Percentiles rank a stretch among this genome's conserved stretches.
phyloP scores from a whole-genome alignment of 1,284 basidiomycete species.

The Phellopilus nigrolimitatus region DNA sequence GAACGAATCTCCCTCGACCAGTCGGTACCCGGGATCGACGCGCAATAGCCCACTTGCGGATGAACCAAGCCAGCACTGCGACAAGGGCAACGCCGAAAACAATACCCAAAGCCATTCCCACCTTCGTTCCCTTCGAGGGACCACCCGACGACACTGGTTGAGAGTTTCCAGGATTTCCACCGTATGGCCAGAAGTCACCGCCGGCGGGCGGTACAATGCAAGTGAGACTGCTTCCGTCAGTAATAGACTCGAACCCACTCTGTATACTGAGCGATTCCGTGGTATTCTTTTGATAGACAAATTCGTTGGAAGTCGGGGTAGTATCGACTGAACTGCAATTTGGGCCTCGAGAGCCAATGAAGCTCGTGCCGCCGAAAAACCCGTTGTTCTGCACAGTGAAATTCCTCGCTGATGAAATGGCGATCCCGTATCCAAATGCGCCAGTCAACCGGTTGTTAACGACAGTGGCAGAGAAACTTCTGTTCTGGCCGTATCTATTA shows the following conservation, averaged over 20 bases:
- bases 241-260: constrained; percentile 44
- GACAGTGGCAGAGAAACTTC: constrained; percentile 57
- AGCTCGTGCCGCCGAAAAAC: constrained; percentile 68
- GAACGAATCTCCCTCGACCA: constrained; percentile 2
- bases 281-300: constrained; percentile 49
- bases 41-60: constrained; percentile 40
- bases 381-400: constrained; percentile 65
- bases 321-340: constrained; percentile 55
- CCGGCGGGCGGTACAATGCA: constrained; percentile 62
- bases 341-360: constrained; percentile 66
- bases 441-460: constrained; percentile 65
- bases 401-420: constrained; percentile 56
- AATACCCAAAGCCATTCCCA: constrained; percentile 52
- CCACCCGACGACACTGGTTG: constrained; percentile 25
- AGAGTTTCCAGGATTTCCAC: constrained; percentile 40
- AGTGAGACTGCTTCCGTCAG: constrained; percentile 52
- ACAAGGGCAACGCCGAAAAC: constrained; percentile 43
- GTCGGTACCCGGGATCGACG: not conserved
- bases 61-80: constrained; percentile 39
- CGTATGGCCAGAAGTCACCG: constrained; percentile 72
- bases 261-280: constrained; percentile 43
- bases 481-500: constrained; percentile 52
- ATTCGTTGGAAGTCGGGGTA: constrained; percentile 52
- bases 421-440: constrained; percentile 68
- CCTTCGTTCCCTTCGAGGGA: constrained; percentile 35